phyloP scores from a whole-genome alignment of 2,329 filamentous ascomycete species.

The Aspergillus fijiensis region DNA sequence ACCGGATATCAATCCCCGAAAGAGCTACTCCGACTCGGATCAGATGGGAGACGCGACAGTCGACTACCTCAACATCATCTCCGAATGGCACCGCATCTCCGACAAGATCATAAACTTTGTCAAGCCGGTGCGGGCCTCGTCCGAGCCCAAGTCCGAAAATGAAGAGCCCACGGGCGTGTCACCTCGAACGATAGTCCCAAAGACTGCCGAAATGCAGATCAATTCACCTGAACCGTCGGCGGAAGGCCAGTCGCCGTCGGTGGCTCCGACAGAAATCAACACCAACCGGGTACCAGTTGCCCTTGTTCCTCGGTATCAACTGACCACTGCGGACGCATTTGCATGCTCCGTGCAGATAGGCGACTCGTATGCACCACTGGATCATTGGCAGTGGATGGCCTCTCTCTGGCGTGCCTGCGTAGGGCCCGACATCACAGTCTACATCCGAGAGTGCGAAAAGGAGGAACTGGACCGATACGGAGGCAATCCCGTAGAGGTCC shows the following conservation, averaged over 20 bases:
- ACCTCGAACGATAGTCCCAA: conserved; percentile 35
- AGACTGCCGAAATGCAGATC: conserved; percentile 29
- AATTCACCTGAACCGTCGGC: conserved; percentile 32
- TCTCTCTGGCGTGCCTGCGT: conserved; percentile 86
- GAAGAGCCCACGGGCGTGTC: conserved; percentile 28
- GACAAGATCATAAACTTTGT: conserved; percentile 65
- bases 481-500: conserved; percentile 56
- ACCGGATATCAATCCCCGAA: conserved; percentile 32
- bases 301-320: conserved; percentile 74
- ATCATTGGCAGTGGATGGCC: conserved; percentile 98
- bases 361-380: conserved; percentile 75
- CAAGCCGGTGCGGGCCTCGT: conserved; percentile 33
- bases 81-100: conserved; percentile 73
- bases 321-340: conserved; percentile 74
- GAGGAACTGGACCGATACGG: conserved; percentile 45
- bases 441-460: conserved; percentile 43
- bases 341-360: conserved; percentile 71
- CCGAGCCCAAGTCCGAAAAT: conserved; percentile 18
- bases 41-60: conserved; percentile 48
- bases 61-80: conserved; percentile 67
- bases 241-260: conserved; percentile 27
- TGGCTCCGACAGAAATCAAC: conserved; percentile 14
- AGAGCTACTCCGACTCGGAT: conserved; percentile 24
- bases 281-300: conserved; percentile 62
- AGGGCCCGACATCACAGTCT: conserved; percentile 65